Percentiles rank a stretch among this genome's conserved stretches.
These are phyloP conservation scores for Rhodosporidiobolus sp. DNA, from an alignment of 768 basidiomycete genomes.

Conservation along the genomic window DNA sequence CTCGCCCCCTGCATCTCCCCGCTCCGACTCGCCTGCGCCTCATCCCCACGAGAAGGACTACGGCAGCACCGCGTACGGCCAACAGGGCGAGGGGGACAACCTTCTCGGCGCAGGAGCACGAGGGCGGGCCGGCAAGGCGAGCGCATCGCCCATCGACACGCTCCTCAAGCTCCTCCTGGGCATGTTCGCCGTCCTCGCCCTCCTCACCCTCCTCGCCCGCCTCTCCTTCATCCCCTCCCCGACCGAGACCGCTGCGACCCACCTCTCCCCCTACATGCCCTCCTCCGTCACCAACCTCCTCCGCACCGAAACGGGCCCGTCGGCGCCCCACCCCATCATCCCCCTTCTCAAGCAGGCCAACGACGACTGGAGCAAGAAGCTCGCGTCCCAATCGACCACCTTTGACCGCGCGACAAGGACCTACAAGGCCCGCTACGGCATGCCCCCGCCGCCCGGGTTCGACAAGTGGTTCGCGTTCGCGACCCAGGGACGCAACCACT, in stretches of 20 bases:
- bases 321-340: constrained; percentile 40
- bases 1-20: constrained; percentile 6
- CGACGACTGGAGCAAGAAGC: constrained; percentile 33
- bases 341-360: constrained; percentile 38
- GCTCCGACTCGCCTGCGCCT: background rate
- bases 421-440: constrained; percentile 42
- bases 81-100: background rate
- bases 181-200: constrained; percentile 11
- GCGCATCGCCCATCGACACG: constrained; percentile 1
- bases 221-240: constrained; percentile 18
- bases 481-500: constrained; percentile 43
- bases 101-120: background rate
- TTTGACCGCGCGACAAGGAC: constrained; percentile 38
- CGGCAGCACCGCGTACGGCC: background rate
- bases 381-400: constrained; percentile 38
- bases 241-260: constrained; percentile 5
- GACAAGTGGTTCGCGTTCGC: constrained; percentile 46
- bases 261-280: constrained; percentile 35
- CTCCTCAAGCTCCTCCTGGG: constrained; percentile 24
- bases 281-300: constrained; percentile 29
- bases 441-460: constrained; percentile 42
- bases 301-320: constrained; percentile 1
- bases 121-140: background rate
- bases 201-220: constrained; percentile 21
- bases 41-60: constrained; percentile 2